phyloP scores from a whole-genome alignment of 2,329 filamentous ascomycete species.

The Ophiostoma ulmi region DNA sequence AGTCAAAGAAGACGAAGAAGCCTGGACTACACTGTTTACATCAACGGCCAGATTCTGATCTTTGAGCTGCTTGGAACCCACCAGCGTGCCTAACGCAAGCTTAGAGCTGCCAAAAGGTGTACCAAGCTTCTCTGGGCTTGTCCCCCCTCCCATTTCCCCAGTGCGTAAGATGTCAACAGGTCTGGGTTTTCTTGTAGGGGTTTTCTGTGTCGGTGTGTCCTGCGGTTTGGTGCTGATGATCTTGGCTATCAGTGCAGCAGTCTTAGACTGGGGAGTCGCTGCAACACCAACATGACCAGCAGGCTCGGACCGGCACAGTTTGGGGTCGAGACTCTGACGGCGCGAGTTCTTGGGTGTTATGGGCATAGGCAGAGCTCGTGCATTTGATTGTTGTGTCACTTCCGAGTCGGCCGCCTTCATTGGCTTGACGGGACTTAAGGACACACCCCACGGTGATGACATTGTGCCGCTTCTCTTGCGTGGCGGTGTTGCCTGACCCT shows the following conservation, averaged over 20 bases:
- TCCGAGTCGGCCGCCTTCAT: neutral
- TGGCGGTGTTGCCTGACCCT: neutral
- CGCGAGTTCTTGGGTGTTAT: constrained; percentile 3
- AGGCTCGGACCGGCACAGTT: constrained; percentile 15
- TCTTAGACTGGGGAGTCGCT: constrained; percentile 23
- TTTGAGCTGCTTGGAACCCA: neutral
- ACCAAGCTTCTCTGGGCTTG: neutral
- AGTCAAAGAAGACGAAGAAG: neutral
- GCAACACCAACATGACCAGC: constrained; percentile 14
- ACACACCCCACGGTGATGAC: constrained; percentile 12
- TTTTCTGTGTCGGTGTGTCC: neutral
- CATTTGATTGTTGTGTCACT: too few species aligned
- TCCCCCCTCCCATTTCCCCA: neutral
- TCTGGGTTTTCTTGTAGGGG: neutral
- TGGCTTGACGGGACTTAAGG: constrained; percentile 14
- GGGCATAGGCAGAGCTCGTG: neutral
- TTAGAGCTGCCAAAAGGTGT: neutral
- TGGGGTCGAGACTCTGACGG: neutral
- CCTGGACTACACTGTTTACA: neutral
- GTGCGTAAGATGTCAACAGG: neutral
- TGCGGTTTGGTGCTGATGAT: constrained; percentile 22
- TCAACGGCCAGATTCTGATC: neutral
- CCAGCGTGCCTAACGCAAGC: neutral
- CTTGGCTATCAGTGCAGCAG: constrained; percentile 24
- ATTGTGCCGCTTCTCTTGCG: constrained; percentile 4